Conservation (phyloP, 441 rosid genomes). For the Hura crepitans region DNA sequence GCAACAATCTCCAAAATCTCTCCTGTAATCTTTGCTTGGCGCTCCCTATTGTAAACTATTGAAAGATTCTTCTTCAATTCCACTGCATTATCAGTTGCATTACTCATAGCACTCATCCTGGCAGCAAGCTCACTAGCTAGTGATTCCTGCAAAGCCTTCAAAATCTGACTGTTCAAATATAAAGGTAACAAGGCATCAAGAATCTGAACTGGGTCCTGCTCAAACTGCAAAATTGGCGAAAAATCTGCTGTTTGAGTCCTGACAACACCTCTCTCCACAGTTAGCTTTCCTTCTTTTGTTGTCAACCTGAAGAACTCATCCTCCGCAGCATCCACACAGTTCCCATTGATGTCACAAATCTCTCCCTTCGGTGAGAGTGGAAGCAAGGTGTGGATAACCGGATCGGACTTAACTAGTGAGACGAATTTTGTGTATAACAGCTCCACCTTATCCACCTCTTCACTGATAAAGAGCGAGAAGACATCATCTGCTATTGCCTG, state of each 20-base stretch:
- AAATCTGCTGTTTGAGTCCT: slow-evolving; percentile 48
- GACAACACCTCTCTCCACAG: slow-evolving; percentile 62
- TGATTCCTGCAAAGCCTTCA: slow-evolving; percentile 93
- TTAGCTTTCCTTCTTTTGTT: slow-evolving; percentile 78
- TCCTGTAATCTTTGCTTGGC: slow-evolving; percentile 95
- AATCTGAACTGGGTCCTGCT: slow-evolving; percentile 97
- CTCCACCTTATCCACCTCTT: slow-evolving; percentile 92
- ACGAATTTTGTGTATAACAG: slow-evolving; percentile 86
- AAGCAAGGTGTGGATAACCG: slow-evolving; percentile 83
- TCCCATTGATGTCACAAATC: slow-evolving; percentile 75
- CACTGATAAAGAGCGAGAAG: slow-evolving; percentile 76
- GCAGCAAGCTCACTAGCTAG: slow-evolving; percentile 88
- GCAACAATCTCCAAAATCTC: slow-evolving; percentile 93
- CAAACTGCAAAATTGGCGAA: slow-evolving; percentile 76
- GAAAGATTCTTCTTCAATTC: slow-evolving; percentile 74
- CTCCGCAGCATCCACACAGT: slow-evolving; percentile 84
- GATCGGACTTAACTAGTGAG: slow-evolving; percentile 79
- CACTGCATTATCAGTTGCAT: slow-evolving; percentile 71
- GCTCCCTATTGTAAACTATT: slow-evolving; percentile 59
- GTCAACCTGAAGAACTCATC: slow-evolving; percentile 88
- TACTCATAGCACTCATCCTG: slow-evolving; percentile 96
- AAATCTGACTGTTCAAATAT: slow-evolving; percentile 83
- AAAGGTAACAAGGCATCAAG: slow-evolving; percentile 90
- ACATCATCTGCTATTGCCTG: slow-evolving; percentile 88
- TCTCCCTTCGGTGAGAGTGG: slow-evolving; percentile 88